Evolutionary conservation across 768 basidiomycete genomes (phyloP).

Genomic region (Boletus pseudo-olivaceus): DNA sequence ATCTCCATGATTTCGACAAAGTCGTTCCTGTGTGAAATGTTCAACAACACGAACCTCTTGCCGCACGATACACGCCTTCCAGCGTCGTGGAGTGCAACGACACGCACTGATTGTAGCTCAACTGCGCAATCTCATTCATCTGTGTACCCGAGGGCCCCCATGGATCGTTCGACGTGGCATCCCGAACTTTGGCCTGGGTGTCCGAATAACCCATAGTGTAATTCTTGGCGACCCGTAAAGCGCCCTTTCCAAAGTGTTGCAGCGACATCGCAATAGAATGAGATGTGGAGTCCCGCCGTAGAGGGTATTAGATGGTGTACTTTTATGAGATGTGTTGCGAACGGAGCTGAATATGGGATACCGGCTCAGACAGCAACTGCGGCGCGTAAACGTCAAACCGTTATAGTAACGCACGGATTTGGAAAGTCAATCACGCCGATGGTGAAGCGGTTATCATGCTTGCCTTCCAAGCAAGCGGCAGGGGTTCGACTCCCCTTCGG

Average conservation of each 20-base stretch:
- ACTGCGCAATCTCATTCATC: constrained; percentile 98
- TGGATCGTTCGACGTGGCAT: constrained; percentile 96
- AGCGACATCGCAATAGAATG: constrained; percentile 39
- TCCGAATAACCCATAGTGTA: constrained; percentile 97
- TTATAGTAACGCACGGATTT: constrained; percentile 5
- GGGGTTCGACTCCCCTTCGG: constrained; percentile 77
- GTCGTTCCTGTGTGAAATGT: constrained; percentile 55
- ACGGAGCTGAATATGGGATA: constrained; percentile 11
- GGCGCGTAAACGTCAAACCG: background rate
- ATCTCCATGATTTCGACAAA: constrained; percentile 99
- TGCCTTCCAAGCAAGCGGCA: constrained; percentile 82
- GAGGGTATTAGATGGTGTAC: constrained; percentile 13
- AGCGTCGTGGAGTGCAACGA: background rate
- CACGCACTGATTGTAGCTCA: constrained; percentile 93
- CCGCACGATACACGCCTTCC: background rate
- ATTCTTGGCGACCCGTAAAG: constrained; percentile 88
- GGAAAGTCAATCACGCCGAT: constrained; percentile 37
- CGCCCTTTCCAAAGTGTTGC: constrained; percentile 81
- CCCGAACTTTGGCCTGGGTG: constrained; percentile 90
- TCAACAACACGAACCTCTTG: background rate
- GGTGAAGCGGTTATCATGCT: constrained; percentile 94
- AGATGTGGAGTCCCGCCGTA: background rate
- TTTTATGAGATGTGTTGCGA: constrained; percentile 15
- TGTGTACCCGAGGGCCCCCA: constrained; percentile 97
- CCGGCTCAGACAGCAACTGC: constrained; percentile 4